phyloP scores from a whole-genome alignment of 306 rosid species.

The Pyrus communis region DNA sequence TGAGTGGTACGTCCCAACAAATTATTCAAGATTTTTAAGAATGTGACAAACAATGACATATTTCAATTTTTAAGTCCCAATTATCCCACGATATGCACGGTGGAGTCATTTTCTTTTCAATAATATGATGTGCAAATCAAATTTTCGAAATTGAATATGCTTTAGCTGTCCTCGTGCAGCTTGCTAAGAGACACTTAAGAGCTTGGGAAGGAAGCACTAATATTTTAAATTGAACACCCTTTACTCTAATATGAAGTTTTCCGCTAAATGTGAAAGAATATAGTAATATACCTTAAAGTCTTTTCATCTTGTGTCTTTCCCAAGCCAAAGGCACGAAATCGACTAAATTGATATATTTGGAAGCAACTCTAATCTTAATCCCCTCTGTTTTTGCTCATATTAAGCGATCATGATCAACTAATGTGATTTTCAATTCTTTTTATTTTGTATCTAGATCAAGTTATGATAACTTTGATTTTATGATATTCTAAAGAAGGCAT shows the following conservation, averaged over 20 bases:
- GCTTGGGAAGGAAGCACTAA: neutral
- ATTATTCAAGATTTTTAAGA: neutral
- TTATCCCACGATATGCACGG: neutral
- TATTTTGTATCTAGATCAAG: no score
- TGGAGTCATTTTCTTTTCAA: neutral
- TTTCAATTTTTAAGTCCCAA: neutral
- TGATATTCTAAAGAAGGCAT: neutral
- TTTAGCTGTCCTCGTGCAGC: neutral
- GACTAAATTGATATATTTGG: neutral
- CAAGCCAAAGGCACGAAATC: slow-evolving; percentile 11
- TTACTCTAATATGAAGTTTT: neutral
- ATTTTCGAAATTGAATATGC: neutral
- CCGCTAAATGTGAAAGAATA: neutral
- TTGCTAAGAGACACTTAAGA: neutral
- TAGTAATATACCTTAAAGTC: neutral
- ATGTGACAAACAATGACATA: neutral
- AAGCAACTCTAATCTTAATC: neutral
- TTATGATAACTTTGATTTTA: no score
- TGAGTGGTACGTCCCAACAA: neutral
- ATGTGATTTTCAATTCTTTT: no score
- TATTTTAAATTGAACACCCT: neutral
- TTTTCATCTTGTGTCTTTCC: slow-evolving; percentile 7
- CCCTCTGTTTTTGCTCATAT: neutral
- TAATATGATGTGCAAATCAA: neutral
- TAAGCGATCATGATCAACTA: neutral